phyloP scores from a whole-genome alignment of 1,139 yeast species.

The Entelexis sorbosivorans region DNA sequence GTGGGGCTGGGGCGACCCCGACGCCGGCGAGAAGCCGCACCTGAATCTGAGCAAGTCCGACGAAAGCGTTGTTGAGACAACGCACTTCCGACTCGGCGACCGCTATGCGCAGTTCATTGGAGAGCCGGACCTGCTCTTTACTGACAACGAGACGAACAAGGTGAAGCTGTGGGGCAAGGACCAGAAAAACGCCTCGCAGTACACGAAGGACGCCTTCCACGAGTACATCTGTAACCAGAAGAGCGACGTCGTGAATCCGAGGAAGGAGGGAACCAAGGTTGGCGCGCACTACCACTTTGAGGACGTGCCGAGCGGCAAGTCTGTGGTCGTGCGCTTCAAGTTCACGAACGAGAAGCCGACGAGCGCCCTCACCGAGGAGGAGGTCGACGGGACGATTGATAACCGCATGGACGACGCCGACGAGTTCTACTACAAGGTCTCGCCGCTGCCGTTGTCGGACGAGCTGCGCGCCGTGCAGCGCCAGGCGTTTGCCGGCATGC shows the following conservation, averaged over 20 bases:
- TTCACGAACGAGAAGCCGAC: constrained; percentile 43
- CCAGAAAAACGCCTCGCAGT: constrained; percentile 44
- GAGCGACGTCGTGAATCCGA: constrained; percentile 56
- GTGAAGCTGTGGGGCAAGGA: constrained; percentile 50
- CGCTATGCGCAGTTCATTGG: constrained; percentile 51
- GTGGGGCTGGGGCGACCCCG: constrained; percentile 69
- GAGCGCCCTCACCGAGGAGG: constrained; percentile 54
- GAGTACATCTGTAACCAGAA: constrained; percentile 60
- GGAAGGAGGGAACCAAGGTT: constrained; percentile 57
- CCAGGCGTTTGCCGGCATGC: constrained; percentile 87
- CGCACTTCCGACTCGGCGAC: constrained; percentile 63
- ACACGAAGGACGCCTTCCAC: constrained; percentile 85
- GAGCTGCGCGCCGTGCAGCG: constrained; percentile 78
- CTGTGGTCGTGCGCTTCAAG: constrained; percentile 76
- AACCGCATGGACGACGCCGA: constrained; percentile 84
- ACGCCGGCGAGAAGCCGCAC: constrained; percentile 38
- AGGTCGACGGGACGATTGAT: constrained; percentile 61
- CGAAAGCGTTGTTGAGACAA: constrained; percentile 43
- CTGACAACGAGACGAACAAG: constrained; percentile 82
- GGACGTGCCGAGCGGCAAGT: constrained; percentile 76
- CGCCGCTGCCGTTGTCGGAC: constrained; percentile 78
- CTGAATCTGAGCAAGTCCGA: constrained; percentile 35
- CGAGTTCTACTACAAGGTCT: constrained; percentile 81
- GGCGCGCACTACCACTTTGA: constrained; percentile 78
- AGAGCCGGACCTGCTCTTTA: constrained; percentile 57